These are phyloP conservation scores for Pneumocystis oryctolagi DNA, from an alignment of 1,139 yeast genomes.

Conservation along the genomic window DNA sequence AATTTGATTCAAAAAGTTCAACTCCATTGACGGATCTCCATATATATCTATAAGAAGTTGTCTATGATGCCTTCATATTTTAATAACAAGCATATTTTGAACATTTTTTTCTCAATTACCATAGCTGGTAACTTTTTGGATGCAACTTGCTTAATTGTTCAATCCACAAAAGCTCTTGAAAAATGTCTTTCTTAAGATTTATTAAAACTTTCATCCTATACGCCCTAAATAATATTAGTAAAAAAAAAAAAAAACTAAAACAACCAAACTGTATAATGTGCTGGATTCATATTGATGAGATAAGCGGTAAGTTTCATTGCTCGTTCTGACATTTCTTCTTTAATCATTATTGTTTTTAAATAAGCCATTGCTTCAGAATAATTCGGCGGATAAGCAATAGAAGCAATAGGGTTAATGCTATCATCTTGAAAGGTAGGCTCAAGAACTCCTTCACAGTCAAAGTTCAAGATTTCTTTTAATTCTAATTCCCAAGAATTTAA, in stretches of 20 bases:
- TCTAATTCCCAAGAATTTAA: background rate
- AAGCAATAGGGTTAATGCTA: conserved; percentile 41
- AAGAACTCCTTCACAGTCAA: background rate
- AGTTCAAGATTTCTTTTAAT: background rate
- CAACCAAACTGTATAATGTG: conserved; percentile 81
- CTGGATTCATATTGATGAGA: conserved; percentile 59
- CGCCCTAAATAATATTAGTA: conserved; percentile 17
- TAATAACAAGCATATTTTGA: background rate
- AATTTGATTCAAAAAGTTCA: conserved; percentile 5
- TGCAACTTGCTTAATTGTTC: conserved; percentile 58
- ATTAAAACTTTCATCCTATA: conserved; percentile 49
- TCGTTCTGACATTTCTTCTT: conserved; percentile 51
- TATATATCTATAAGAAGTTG: conserved; percentile 4
- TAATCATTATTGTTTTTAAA: conserved; percentile 45
- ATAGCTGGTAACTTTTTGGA: conserved; percentile 86
- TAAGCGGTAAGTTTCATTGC: conserved; percentile 51
- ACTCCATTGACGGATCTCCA: conserved; percentile 12
- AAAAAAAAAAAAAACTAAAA: conserved; percentile 14
- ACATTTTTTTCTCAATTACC: conserved; percentile 66
- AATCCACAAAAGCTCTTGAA: conserved; percentile 57
- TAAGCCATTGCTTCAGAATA: conserved; percentile 48
- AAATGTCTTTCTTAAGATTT: conserved; percentile 19
- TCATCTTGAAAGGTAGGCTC: conserved; percentile 16
- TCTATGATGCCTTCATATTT: conserved; percentile 2
- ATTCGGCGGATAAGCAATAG: conserved; percentile 62